Percentiles rank a stretch among this genome's conserved stretches.
Conservation (phyloP, 1,284 basidiomycete species). For the Naganishia cerealis region DNA sequence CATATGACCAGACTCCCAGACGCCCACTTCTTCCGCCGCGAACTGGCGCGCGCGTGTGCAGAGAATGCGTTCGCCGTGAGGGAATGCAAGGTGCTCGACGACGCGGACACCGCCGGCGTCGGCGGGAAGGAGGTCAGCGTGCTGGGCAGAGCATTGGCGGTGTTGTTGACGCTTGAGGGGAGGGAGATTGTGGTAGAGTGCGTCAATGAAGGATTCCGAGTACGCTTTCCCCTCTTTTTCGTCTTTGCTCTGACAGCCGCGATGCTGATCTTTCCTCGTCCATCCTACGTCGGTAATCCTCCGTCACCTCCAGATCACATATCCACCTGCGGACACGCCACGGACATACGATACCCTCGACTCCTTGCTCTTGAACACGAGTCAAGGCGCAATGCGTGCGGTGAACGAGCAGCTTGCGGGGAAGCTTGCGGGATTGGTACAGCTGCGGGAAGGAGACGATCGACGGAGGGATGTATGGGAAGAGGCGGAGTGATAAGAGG, state of each 20-base stretch:
- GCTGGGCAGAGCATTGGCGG: not conserved
- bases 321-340: not conserved
- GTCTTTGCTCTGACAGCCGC: not conserved
- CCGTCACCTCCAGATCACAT: not conserved
- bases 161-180: not conserved
- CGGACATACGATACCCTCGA: slow-evolving; percentile 20
- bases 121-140: too few species aligned
- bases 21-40: too few species aligned
- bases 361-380: slow-evolving; percentile 3
- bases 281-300: not conserved
- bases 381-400: not conserved
- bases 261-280: not conserved
- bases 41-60: too few species aligned
- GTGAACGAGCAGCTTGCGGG: slow-evolving; percentile 8
- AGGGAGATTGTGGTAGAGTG: not conserved
- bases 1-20: too few species aligned
- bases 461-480: too few species aligned
- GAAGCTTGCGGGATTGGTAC: not conserved
- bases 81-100: too few species aligned
- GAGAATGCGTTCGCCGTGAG: too few species aligned
- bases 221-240: not conserved
- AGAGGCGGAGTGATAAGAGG: too few species aligned
- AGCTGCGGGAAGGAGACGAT: too few species aligned
- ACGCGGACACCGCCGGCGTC: too few species aligned
- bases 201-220: slow-evolving; percentile 17